Evolutionary conservation across 2,329 filamentous ascomycete genomes (phyloP).

Genomic region (Phaeosphaeriaceae sp.): DNA sequence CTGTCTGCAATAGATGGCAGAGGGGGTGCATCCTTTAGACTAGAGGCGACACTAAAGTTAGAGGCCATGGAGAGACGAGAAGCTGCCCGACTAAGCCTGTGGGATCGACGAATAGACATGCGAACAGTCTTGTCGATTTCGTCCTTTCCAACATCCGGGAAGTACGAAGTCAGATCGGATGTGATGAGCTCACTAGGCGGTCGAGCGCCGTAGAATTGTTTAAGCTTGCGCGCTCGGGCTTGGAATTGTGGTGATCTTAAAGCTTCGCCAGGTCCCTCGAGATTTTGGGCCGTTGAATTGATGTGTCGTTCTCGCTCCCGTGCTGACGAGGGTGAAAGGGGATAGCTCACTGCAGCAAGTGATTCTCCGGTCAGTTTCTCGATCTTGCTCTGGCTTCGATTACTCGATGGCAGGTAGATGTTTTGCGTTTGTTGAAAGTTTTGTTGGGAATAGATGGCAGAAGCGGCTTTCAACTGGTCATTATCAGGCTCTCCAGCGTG

Average conservation of each 20-base stretch:
- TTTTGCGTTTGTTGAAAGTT: conserved; percentile 71
- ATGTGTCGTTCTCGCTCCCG: conserved; percentile 72
- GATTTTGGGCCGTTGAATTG: conserved; percentile 57
- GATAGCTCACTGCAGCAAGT: conserved; percentile 84
- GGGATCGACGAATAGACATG: conserved; percentile 87
- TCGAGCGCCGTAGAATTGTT: conserved; percentile 87
- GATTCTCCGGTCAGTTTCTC: conserved; percentile 88
- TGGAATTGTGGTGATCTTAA: conserved; percentile 45
- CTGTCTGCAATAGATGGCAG: conserved; percentile 94
- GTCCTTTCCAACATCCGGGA: conserved; percentile 91
- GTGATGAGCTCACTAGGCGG: conserved; percentile 97
- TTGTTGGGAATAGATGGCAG: conserved; percentile 88
- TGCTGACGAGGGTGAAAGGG: conserved; percentile 78
- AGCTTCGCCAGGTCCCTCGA: conserved; percentile 49
- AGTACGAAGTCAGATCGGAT: conserved; percentile 94
- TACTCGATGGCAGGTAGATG: conserved; percentile 66
- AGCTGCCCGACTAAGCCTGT: conserved; percentile 88
- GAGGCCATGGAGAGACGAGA: conserved; percentile 93
- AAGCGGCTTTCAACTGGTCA: conserved; percentile 84
- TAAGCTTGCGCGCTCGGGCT: conserved; percentile 61
- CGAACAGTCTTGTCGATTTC: conserved; percentile 96
- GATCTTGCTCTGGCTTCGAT: conserved; percentile 83
- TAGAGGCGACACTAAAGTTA: conserved; percentile 91
- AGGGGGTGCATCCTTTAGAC: conserved; percentile 88
- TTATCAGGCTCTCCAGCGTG: conserved; percentile 87